These are phyloP conservation scores for Plasmodium cynomolgi DNA, from an alignment of 169 alveolate genomes.

Conservation along the genomic window DNA sequence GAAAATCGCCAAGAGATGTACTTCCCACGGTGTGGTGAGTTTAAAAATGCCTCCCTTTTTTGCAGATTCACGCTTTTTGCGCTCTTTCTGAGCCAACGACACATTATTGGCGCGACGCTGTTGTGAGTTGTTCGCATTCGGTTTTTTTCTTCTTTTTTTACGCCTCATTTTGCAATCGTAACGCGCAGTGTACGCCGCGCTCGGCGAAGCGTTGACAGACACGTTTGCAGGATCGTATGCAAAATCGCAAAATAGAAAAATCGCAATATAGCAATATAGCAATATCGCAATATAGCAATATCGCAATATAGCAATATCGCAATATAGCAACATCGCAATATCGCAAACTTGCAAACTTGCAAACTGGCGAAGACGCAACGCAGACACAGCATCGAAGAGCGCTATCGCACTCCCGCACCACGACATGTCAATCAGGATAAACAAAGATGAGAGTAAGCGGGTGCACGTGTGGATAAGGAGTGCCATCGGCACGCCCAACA, in stretches of 20 bases:
- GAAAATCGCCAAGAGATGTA: background rate
- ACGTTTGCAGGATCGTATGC: background rate
- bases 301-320: too few species aligned
- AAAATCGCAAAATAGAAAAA: too few species aligned
- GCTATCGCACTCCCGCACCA: background rate
- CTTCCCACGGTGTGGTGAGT: background rate
- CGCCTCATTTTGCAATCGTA: background rate
- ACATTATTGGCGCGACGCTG: background rate
- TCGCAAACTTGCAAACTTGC: too few species aligned
- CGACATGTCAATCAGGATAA: constrained; percentile 47
- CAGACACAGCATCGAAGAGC: background rate
- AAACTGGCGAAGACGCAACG: background rate
- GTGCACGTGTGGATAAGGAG: constrained; percentile 65
- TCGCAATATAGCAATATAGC: too few species aligned
- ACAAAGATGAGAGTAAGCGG: constrained; percentile 61
- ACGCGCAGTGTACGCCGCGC: too few species aligned
- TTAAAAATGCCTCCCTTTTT: background rate
- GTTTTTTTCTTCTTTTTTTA: background rate
- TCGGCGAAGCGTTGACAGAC: background rate
- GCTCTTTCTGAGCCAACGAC: background rate
- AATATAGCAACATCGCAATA: too few species aligned
- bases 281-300: too few species aligned
- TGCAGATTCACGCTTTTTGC: background rate
- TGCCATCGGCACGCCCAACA: constrained; percentile 74
- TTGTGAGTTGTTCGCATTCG: background rate